Evolutionary conservation across 1,139 yeast genomes (phyloP), one percentile per base, ranked within the genome.

Genomic region (Kurtzmaniella quercitrusa): DNA sequence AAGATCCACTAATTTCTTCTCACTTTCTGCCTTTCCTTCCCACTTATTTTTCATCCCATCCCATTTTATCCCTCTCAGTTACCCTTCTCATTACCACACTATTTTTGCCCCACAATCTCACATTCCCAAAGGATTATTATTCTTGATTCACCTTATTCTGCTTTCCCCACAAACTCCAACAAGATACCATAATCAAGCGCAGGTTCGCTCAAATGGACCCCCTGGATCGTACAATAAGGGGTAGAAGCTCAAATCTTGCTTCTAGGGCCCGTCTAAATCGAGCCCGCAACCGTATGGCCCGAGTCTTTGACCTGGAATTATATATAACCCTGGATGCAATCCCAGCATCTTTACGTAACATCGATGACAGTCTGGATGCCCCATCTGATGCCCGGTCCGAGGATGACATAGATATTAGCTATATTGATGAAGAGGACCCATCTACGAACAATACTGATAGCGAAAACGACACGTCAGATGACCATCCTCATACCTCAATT

Each of bases 391-490:
- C 30, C 42, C 41, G 15, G 32, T n/a, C 15, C 16, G 26, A 28
- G 12, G 40, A 38, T 17, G 40, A 33, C 33, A 20, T 38, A 14
- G 51, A 45, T 6, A 49, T 43, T 9, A 42, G 26, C 15, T 42
- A 36, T 38, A 36, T 38, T 15, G 41, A 30, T 14, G 44, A 47
- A n/a, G 56, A 50, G 42, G 53, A 48, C 12, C 22, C 9, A 4
- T 3, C 5, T 2, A 17, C n/a, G 2, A 32, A 30, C 33, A 55
- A 46, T 28, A 7, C 20, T 26, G 40, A 39, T 14, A 46, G 44
- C n/a, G 47, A 40, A 14, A 37, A 37, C 14, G 47, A 45, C 19
- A 47, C 44, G 11, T 44, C 39, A n/a, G 46, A 46, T 19, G 42
- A 41, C 23, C 45, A 42, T 21, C 44, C 39, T 20, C 32, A 43